A percentile compares a stretch with the other conserved stretches of the same genome.
Conservation (phyloP, 1,139 yeast genomes). For the Lodderomyces jiufengensis region DNA sequence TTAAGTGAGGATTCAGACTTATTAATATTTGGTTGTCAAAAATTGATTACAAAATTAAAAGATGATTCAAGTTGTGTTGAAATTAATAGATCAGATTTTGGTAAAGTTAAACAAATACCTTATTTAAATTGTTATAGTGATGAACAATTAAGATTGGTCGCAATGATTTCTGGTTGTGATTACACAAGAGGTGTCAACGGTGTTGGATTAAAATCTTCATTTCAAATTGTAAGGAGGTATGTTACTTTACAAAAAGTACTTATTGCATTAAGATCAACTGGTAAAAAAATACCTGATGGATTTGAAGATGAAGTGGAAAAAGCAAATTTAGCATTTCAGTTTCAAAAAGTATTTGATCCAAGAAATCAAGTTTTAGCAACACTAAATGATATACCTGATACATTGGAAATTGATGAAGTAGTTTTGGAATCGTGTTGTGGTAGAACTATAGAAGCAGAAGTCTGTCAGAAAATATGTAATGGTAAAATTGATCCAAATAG, state of each 20-base stretch:
- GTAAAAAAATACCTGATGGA: conserved; percentile 55
- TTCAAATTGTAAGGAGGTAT: conserved; percentile 53
- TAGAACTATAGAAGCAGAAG: conserved; percentile 33
- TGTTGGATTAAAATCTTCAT: conserved; percentile 78
- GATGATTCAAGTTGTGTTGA: conserved; percentile 76
- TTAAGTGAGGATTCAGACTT: conserved; percentile 94
- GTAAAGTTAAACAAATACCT: conserved; percentile 44
- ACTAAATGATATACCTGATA: conserved; percentile 54
- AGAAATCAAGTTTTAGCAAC: conserved; percentile 43
- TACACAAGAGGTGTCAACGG: conserved; percentile 84
- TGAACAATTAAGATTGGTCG: conserved; percentile 69
- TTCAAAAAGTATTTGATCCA: conserved; percentile 85
- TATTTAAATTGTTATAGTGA: conserved; percentile 42
- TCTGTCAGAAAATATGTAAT: conserved; percentile 55
- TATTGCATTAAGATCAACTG: conserved; percentile 57
- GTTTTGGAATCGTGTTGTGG: conserved; percentile 65
- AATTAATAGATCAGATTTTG: conserved; percentile 54
- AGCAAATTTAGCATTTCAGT: conserved; percentile 81
- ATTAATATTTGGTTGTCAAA: conserved; percentile 78
- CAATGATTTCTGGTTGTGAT: conserved; percentile 92
- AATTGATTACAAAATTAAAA: conserved; percentile 74
- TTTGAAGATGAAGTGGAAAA: conserved; percentile 58
- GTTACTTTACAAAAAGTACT: conserved; percentile 53
- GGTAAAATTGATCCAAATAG: conserved; percentile 70
- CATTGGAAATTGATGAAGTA: conserved; percentile 27